phyloP scores from a whole-genome alignment of 306 rosid genomes.

The Pterocarpus santalinus region DNA sequence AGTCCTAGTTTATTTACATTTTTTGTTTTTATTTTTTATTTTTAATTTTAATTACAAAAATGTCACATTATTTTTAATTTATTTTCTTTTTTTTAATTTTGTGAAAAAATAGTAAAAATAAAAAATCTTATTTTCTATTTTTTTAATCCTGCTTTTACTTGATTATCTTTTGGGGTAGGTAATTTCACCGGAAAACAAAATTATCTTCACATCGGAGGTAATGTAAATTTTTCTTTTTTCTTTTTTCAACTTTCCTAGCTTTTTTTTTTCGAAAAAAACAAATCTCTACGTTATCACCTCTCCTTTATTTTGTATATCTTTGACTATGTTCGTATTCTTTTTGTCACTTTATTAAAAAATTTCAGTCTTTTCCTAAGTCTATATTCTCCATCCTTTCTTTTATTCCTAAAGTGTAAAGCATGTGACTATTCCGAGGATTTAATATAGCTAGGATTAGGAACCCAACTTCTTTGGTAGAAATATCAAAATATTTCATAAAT shows the following conservation, averaged over 20 bases:
- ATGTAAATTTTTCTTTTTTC: background rate
- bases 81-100: too few species aligned
- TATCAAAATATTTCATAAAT: constrained; percentile 59
- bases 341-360: constrained; percentile 50
- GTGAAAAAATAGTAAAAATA: background rate
- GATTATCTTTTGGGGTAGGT: background rate
- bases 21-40: too few species aligned
- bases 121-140: too few species aligned
- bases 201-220: constrained; percentile 20
- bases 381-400: constrained; percentile 59
- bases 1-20: too few species aligned
- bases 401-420: constrained; percentile 65
- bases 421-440: constrained; percentile 53
- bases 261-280: background rate
- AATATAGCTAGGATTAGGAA: constrained; percentile 42
- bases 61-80: too few species aligned
- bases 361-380: constrained; percentile 55
- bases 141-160: too few species aligned
- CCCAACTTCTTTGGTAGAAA: constrained; percentile 55
- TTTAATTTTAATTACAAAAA: too few species aligned
- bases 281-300: constrained; percentile 10
- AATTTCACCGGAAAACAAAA: constrained; percentile 36
- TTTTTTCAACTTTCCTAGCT: background rate
- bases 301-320: constrained; percentile 49
- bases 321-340: constrained; percentile 51